Evolutionary conservation across 257 asterid genomes (phyloP).

Genomic region (Scutellaria barbata): DNA sequence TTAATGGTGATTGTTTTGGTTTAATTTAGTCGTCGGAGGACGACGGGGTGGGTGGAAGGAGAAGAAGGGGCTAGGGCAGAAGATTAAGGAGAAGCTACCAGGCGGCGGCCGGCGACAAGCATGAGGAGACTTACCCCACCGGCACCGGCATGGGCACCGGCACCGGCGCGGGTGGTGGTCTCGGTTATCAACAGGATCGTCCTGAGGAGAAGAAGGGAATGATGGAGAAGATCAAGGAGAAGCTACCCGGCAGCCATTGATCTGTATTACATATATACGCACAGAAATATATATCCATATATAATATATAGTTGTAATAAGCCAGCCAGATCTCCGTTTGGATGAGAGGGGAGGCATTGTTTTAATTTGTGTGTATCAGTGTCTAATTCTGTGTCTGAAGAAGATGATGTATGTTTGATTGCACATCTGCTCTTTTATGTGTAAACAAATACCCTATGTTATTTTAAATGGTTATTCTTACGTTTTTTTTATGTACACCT

Average conservation of each 20-base stretch:
- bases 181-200: too few relatives aligned
- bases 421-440: background rate
- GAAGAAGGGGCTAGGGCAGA: slow-evolving; percentile 58
- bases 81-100: slow-evolving; percentile 52
- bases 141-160: slow-evolving; percentile 10
- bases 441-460: background rate
- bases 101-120: slow-evolving; percentile 56
- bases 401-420: background rate
- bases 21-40: slow-evolving; percentile 45
- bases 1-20: background rate
- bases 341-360: background rate
- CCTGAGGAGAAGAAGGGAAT: slow-evolving; percentile 68
- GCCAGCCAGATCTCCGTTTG: slow-evolving; percentile 2
- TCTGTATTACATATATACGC: background rate
- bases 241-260: slow-evolving; percentile 56
- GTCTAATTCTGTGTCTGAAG: too few relatives aligned
- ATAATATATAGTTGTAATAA: background rate
- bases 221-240: slow-evolving; percentile 79
- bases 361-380: background rate
- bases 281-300: background rate
- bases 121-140: slow-evolving; percentile 30
- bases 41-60: slow-evolving; percentile 62
- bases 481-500: too few relatives aligned
- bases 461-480: too few relatives aligned
- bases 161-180: background rate